These are phyloP conservation scores for Claviceps pazoutovae DNA, from an alignment of 2,329 filamentous ascomycete species.

Conservation along the genomic window DNA sequence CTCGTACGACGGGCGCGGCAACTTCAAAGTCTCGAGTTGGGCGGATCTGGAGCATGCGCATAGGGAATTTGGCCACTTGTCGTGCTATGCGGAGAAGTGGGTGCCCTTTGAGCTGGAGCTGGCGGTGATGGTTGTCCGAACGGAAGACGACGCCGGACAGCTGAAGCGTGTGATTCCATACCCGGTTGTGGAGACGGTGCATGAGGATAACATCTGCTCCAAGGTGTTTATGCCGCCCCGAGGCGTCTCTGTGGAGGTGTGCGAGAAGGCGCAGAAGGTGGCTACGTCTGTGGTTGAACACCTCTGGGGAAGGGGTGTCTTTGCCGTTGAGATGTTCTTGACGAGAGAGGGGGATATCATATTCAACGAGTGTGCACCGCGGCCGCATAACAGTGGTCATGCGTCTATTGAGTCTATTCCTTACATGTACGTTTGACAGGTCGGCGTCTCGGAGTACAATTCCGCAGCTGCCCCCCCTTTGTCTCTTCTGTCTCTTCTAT, in stretches of 20 bases:
- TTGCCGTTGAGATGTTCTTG: constrained; percentile 93
- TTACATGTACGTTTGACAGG: constrained; percentile 31
- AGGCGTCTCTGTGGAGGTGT: constrained; percentile 45
- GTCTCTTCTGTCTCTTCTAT: neutral
- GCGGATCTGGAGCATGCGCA: constrained; percentile 48
- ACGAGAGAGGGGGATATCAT: constrained; percentile 45
- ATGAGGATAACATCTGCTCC: constrained; percentile 92
- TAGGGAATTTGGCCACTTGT: constrained; percentile 51
- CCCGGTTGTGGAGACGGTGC: constrained; percentile 84
- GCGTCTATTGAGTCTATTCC: constrained; percentile 88
- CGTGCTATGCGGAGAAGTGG: constrained; percentile 83
- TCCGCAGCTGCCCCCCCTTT: neutral
- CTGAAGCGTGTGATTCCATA: constrained; percentile 51
- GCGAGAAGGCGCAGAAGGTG: constrained; percentile 55
- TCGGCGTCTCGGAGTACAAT: neutral
- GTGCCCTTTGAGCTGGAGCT: constrained; percentile 75
- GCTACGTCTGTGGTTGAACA: constrained; percentile 66
- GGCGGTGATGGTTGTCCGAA: constrained; percentile 89
- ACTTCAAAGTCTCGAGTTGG: constrained; percentile 34
- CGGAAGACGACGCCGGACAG: constrained; percentile 48
- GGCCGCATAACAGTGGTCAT: constrained; percentile 82
- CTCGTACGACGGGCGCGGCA: constrained; percentile 80
- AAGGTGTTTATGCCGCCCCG: constrained; percentile 78
- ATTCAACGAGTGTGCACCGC: constrained; percentile 37
- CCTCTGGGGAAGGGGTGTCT: constrained; percentile 81